Evolutionary conservation across 805 yeast species (phyloP), one percentile per base, ranked within the genome.

Genomic region (Ogataea saltuana): DNA sequence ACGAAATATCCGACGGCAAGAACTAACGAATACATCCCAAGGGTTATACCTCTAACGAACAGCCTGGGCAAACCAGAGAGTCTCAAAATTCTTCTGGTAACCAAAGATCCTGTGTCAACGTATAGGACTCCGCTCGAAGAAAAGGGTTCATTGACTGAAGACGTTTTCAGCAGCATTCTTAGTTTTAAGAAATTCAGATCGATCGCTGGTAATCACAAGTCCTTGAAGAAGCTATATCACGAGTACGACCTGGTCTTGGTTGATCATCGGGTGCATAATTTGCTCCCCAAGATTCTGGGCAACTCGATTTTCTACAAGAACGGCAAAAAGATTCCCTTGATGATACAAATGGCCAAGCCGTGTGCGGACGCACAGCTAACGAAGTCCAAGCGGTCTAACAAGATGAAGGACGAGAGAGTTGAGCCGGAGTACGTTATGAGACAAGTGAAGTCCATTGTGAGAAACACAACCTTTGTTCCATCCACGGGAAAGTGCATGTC

Each of bases 31-130:
- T 65, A 69, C 48, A 67, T 75, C 1, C 84, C 86, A 3, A 64
- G 86, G 31, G 74, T 83, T 37, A 68, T 82, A 18, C 85, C 88
- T 3, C 50, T 85, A 10, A 70, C 77, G 0, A 67, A 74, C 50
- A 72, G 76, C 49, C 60, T 84, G 43, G 74, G 72, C 40, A 71
- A 69, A 43, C 59, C 78, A 2, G 72, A 72, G 16, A 74, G 75
- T 16, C 67, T 74, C 38, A 67, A 78, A 17, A 72, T 85, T 4
- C 58, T 85, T 4, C 67, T 88, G 15, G 72, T 88, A 11, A 83
- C 91, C 7, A 85, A 83, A 50, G 93, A 87, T 56, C 90, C 91
- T 1, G 76, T 83, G 4, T 68, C 75, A 4, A 69, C 71, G 6
- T 85, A 79, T 54, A 68, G 80, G 26, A 69, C 68, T 9, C 69